Base-by-base conservation (phyloP, 2,329 filamentous ascomycete genomes). In the Aureobasidium sp. region DNA sequence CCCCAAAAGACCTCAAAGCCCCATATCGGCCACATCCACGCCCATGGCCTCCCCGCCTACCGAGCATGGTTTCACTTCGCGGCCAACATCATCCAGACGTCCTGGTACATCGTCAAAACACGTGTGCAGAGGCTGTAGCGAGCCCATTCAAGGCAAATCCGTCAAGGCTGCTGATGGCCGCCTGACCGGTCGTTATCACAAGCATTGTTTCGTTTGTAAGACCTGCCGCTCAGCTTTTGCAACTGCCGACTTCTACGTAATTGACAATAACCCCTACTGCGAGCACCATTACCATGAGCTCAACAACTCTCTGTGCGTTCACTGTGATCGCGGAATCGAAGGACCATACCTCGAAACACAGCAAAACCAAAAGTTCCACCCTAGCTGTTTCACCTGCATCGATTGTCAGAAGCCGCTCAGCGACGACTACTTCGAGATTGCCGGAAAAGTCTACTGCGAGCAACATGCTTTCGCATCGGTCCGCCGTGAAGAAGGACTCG, bases 81-180 rank as follows among this genome's bases (percentile, higher is more conserved):
- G 37, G 25, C 45, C 45, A 3, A 32, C 35, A 6, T 27, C 37
- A 5, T 14, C 25, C 8, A 51, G 34, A n/a, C 53, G 53, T 10
- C 53, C 53, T 3, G 47, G 37, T 8, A 55, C 53, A 4, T 48
- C 53, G 16, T 34, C 53, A 8, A 55, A 55, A 39, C 34, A 85
- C 2, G 81, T 81, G 57, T 98, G 93, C 73, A 88, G 89, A 63
- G 87, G 88, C 1, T 98, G 93, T 68, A 76, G 80, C 3, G 74
- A 85, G 40, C 73, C 78, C 6, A 97, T 98, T 62, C 80, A 82
- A 39, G 91, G 90, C 17, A 97, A 96, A 71, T 95, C 90, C 1
- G 84, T 98, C 55, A 95, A 91, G 29, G 95, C 90, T 12, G 90
- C 90, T 0, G 93, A 96, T 62, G 93, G 93, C 14, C 84, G 90